A percentile compares a stretch with the other conserved stretches of the same genome.
Evolutionary conservation across 495 filamentous ascomycete species (phyloP).

Genomic region (Letharia columbiana): DNA sequence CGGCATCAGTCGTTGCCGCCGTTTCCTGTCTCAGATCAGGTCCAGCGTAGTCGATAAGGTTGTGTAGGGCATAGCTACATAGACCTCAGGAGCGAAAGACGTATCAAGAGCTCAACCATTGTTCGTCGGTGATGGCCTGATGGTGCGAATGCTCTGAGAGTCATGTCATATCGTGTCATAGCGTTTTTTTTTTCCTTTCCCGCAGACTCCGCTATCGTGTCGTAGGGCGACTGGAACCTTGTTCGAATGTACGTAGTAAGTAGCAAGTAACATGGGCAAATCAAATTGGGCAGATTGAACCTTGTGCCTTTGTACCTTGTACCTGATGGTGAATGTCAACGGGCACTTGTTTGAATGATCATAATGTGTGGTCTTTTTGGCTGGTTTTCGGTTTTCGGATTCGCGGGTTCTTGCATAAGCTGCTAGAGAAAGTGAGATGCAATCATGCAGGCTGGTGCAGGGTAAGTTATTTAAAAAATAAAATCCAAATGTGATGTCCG

Average conservation of each 20-base stretch:
- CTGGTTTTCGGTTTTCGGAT: not conserved
- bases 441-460: too few relatives aligned
- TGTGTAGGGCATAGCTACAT: not conserved
- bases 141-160: too few relatives aligned
- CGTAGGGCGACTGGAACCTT: not conserved
- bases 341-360: not conserved
- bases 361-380: too few relatives aligned
- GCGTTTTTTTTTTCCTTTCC: not conserved
- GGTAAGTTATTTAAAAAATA: not conserved
- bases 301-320: not conserved
- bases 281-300: not conserved
- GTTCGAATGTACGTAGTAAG: too few relatives aligned
- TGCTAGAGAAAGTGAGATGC: not conserved
- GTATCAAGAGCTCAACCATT: not conserved
- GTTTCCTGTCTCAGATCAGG: not conserved
- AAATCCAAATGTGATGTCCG: not conserved
- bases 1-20: not conserved
- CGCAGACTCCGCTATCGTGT: not conserved
- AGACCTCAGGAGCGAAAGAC: not conserved
- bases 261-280: not conserved
- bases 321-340: not conserved
- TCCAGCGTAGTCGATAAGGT: not conserved
- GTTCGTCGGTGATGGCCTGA: too few relatives aligned
- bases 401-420: not conserved
- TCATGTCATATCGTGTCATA: not conserved